Base-by-base conservation (phyloP, 371 early-diverging fungal species). In the Apophysomyces elegans region DNA sequence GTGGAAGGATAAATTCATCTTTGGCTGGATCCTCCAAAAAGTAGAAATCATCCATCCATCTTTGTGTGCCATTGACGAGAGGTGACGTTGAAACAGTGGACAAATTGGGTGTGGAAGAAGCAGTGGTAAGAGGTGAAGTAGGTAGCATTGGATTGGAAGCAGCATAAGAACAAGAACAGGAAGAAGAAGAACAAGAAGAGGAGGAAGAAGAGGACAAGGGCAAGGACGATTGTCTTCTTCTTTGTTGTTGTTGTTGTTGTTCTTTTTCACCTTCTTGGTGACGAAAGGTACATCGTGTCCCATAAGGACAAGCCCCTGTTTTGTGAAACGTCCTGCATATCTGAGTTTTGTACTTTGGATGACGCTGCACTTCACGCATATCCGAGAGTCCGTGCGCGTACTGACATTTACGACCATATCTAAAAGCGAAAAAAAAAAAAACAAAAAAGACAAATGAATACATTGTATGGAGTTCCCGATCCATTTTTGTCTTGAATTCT, bases 291-390 rank as follows among this genome's bases (percentile, higher is more conserved):
- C 99, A 99, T 57, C 95, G 94, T 26, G 84, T 81, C 5, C 96
- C 97, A 78, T 98, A 99, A n/a, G 92, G 92, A 79, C 99, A 99
- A 26, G 84, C 74, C 11, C 98, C 98, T 8, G 90, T 90, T 65
- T 90, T 90, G 77, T 92, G 90, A 79, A 88, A 97, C 11, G 93
- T 93, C 59, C 95, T 89, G 72, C 97, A 96, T 7, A 90, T 83
- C 71, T 93, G 91, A 32, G 97, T 92, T 78, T 97, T 98, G 86
- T 99, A 99, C 64, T 93, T 92, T 39, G 98, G 98, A 78, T 99
- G 99, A 56, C 99, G 90, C 54, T 87, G 83, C 1, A 97, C 88
- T 16, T 82, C 76, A 32, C 97, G 86, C 35, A 98, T 86, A 81
- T 99, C 99, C 32, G 74, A 64, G 21, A 70, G 65, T 35, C 90